phyloP scores from a whole-genome alignment of 2,329 filamentous ascomycete species.

The Pseudogymnoascus verrucosus region DNA sequence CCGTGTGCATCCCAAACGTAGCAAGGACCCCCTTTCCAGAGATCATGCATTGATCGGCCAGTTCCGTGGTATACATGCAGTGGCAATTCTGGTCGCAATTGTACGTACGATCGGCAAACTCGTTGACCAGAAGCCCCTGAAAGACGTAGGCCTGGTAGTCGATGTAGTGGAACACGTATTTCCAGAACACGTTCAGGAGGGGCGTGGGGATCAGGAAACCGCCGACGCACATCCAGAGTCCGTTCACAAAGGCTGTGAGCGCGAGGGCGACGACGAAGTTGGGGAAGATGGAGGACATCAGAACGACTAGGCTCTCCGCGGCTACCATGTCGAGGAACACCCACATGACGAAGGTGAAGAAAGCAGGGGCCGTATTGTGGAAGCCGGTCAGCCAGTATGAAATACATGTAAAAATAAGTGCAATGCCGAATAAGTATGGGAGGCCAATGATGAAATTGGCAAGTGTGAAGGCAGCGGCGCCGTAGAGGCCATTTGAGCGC shows the following conservation, averaged over 20 bases:
- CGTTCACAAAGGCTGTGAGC: constrained; percentile 76
- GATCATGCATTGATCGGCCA: constrained; percentile 60
- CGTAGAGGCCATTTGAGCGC: constrained; percentile 72
- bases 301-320: constrained; percentile 75
- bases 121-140: constrained; percentile 88
- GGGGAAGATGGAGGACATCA: constrained; percentile 64
- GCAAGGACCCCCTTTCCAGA: constrained; percentile 61
- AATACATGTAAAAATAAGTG: constrained; percentile 65
- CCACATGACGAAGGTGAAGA: constrained; percentile 76
- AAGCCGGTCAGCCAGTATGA: constrained; percentile 78
- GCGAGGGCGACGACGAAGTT: constrained; percentile 75
- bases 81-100: constrained; percentile 41
- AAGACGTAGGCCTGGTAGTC: constrained; percentile 85
- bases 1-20: constrained; percentile 60
- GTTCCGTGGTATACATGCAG: constrained; percentile 62
- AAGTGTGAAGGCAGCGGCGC: constrained; percentile 61
- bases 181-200: constrained; percentile 74
- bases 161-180: constrained; percentile 82
- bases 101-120: constrained; percentile 64
- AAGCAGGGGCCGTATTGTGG: constrained; percentile 52
- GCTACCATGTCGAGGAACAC: constrained; percentile 77
- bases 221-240: constrained; percentile 80
- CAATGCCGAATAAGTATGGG: constrained; percentile 70
- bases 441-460: constrained; percentile 78
- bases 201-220: constrained; percentile 71